These are phyloP conservation scores for Paecilomyces formosus DNA, from an alignment of 2,329 filamentous ascomycete genomes.

Conservation along the genomic window DNA sequence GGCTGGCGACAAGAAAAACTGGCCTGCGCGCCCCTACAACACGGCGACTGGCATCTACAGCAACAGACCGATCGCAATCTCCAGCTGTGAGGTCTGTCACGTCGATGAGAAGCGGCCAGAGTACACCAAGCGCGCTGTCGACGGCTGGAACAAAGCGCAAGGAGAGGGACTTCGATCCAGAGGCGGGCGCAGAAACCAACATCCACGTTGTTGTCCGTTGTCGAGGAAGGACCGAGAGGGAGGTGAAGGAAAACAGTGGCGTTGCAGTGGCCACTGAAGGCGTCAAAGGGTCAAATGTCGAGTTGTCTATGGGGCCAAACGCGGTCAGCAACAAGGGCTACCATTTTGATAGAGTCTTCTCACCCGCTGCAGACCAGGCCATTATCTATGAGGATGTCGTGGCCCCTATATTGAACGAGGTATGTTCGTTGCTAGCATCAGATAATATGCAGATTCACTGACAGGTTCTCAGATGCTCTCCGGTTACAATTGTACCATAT, in stretches of 20 bases:
- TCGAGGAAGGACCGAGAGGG: constrained; percentile 83
- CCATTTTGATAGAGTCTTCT: constrained; percentile 95
- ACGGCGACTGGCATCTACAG: constrained; percentile 46
- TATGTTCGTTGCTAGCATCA: constrained; percentile 32
- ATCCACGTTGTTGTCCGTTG: constrained; percentile 97
- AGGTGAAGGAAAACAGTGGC: constrained; percentile 88
- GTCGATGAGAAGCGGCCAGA: constrained; percentile 28
- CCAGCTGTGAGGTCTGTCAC: constrained; percentile 60
- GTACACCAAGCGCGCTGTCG: constrained; percentile 39
- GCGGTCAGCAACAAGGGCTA: constrained; percentile 94
- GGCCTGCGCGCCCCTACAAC: constrained; percentile 42
- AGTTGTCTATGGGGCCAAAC: constrained; percentile 86
- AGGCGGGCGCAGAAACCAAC: constrained; percentile 75
- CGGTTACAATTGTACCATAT: constrained; percentile 97
- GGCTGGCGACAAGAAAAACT: constrained; percentile 42
- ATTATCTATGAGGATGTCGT: constrained; percentile 97
- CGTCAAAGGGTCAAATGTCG: constrained; percentile 75
- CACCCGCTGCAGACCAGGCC: constrained; percentile 82
- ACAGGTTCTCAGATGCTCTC: constrained; percentile 58
- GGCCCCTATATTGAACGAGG: constrained; percentile 85
- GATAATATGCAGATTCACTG: neutral
- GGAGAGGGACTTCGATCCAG: constrained; percentile 71
- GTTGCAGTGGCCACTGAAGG: constrained; percentile 84
- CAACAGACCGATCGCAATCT: constrained; percentile 54
- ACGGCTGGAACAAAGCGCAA: constrained; percentile 69